Conservation (phyloP, 225 moss, liverwort and hornwort species). For the Asterella californica region DNA sequence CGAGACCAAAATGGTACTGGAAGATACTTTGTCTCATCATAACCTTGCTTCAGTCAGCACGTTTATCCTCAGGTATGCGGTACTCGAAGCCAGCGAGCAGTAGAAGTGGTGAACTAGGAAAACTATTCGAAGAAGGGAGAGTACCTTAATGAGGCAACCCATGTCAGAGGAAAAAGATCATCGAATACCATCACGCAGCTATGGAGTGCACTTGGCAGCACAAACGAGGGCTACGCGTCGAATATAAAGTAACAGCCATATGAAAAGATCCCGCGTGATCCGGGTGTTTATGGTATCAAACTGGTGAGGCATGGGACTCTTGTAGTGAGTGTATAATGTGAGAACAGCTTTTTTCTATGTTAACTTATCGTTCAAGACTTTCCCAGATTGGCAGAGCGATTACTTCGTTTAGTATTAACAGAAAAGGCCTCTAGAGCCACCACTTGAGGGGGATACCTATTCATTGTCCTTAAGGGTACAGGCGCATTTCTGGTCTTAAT, state of each 20-base stretch:
- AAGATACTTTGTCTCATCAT: neutral
- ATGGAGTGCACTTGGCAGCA: neutral
- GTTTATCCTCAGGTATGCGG: too few relatives aligned
- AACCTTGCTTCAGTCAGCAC: neutral
- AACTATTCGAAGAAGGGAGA: neutral
- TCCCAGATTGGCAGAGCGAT: neutral
- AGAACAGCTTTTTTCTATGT: neutral
- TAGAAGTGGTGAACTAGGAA: neutral
- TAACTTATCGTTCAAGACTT: neutral
- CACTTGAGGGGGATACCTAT: too few relatives aligned
- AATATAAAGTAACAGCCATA: neutral
- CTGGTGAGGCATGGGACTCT: neutral
- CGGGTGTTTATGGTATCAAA: neutral
- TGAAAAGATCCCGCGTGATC: neutral
- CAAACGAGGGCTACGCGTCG: neutral
- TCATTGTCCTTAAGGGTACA: too few relatives aligned
- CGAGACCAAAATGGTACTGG: neutral
- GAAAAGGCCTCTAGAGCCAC: neutral
- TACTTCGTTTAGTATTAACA: neutral
- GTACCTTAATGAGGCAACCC: neutral
- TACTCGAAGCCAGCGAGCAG: too few relatives aligned
- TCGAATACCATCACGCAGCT: neutral
- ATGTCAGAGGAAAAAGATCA: neutral
- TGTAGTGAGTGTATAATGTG: too few relatives aligned
- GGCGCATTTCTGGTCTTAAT: too few relatives aligned